These are phyloP conservation scores for Ustilago loliicola DNA, from an alignment of 1,284 basidiomycete genomes.

Conservation along the genomic window DNA sequence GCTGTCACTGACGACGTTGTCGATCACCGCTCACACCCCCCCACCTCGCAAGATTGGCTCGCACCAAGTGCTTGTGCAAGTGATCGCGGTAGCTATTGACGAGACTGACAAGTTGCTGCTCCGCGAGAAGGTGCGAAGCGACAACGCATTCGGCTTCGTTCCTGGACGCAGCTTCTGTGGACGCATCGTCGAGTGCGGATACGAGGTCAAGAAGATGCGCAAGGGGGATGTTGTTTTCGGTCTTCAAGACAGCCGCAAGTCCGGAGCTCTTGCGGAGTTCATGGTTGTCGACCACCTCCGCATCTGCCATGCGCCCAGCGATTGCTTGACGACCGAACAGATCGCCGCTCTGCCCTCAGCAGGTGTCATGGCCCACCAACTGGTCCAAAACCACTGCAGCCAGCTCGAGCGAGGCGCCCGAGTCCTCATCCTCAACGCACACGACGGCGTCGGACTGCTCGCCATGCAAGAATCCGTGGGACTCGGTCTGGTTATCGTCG, in stretches of 20 bases:
- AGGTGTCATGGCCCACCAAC: slow-evolving; percentile 70
- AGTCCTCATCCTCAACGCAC: slow-evolving; percentile 72
- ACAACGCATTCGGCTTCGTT: slow-evolving; percentile 70
- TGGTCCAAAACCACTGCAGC: slow-evolving; percentile 70
- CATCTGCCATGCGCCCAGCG: slow-evolving; percentile 70
- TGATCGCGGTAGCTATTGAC: slow-evolving; percentile 71
- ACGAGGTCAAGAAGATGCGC: slow-evolving; percentile 69
- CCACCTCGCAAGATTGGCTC: slow-evolving; percentile 70
- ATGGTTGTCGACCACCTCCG: slow-evolving; percentile 70
- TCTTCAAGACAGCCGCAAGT: slow-evolving; percentile 70
- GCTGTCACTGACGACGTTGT: slow-evolving; percentile 55
- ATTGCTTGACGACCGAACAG: slow-evolving; percentile 70
- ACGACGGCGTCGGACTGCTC: slow-evolving; percentile 71
- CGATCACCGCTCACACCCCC: slow-evolving; percentile 64
- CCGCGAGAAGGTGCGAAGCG: slow-evolving; percentile 67
- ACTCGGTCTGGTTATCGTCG: slow-evolving; percentile 71
- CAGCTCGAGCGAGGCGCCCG: slow-evolving; percentile 69
- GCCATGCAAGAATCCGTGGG: slow-evolving; percentile 71
- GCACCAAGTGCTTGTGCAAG: slow-evolving; percentile 71
- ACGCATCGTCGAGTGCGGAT: slow-evolving; percentile 71
- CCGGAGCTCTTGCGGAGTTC: slow-evolving; percentile 71
- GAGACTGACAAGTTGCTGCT: slow-evolving; percentile 67
- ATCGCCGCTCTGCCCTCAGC: slow-evolving; percentile 71
- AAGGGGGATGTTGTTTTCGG: slow-evolving; percentile 72
- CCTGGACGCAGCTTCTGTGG: slow-evolving; percentile 72